Evolutionary conservation across 768 basidiomycete species (phyloP).

Genomic region (Trametes coccinea): DNA sequence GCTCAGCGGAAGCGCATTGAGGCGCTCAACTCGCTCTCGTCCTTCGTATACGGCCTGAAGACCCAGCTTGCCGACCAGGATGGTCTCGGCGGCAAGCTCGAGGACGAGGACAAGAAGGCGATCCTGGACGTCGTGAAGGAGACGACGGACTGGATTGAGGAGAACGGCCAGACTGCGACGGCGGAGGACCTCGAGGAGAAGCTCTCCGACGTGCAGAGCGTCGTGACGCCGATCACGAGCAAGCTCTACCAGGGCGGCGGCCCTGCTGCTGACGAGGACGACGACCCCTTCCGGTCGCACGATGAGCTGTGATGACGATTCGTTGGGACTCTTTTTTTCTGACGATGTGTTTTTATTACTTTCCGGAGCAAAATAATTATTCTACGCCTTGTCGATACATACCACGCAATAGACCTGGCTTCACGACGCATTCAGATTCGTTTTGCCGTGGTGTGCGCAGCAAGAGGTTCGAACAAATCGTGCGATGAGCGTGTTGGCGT

Average conservation of each 20-base stretch:
- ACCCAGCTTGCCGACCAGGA: conserved; percentile 84
- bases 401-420: conserved; percentile 23
- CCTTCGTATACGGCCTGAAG: conserved; percentile 87
- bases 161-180: conserved; percentile 71
- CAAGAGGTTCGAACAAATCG: background rate
- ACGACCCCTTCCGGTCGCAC: conserved; percentile 40
- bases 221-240: conserved; percentile 83
- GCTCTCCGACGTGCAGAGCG: conserved; percentile 65
- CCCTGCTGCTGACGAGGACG: conserved; percentile 36
- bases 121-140: conserved; percentile 85
- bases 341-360: conserved; percentile 21
- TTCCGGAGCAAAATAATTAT: conserved; percentile 22
- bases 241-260: conserved; percentile 61
- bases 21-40: conserved; percentile 76
- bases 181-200: conserved; percentile 95
- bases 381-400: conserved; percentile 21
- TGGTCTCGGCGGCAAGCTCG: conserved; percentile 88
- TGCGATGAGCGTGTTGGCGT: background rate
- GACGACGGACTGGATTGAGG: conserved; percentile 90
- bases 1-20: conserved; percentile 83
- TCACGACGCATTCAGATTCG: conserved; percentile 9
- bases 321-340: conserved; percentile 1
- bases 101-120: conserved; percentile 81
- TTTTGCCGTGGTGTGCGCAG: background rate
- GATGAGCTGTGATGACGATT: conserved; percentile 41